These are phyloP conservation scores for Mortierella sp. DNA, from an alignment of 371 early-diverging fungal species.

Conservation along the genomic window DNA sequence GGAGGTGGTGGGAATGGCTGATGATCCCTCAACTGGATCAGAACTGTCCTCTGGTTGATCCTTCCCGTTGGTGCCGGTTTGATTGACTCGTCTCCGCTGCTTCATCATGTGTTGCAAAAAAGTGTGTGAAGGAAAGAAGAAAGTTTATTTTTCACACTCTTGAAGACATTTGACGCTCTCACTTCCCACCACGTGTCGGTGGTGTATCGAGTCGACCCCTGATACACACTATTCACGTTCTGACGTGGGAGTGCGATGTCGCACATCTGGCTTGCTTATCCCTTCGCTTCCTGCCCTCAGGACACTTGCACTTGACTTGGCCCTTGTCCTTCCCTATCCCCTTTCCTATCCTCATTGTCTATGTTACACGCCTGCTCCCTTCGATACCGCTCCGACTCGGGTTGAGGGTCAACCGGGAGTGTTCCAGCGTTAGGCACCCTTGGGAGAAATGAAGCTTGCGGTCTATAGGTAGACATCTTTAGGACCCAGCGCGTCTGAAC, in stretches of 20 bases:
- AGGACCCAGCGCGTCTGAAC: not conserved
- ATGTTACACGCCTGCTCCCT: slow-evolving; percentile 1
- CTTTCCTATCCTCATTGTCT: too few species aligned
- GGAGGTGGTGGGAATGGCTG: slow-evolving; percentile 1
- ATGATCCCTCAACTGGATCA: slow-evolving; percentile 3
- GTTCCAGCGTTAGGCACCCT: not conserved
- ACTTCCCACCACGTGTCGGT: too few species aligned
- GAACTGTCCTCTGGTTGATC: not conserved
- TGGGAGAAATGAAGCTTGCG: not conserved
- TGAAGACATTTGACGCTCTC: too few species aligned
- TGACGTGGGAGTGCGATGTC: too few species aligned
- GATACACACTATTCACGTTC: too few species aligned
- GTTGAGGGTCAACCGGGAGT: not conserved
- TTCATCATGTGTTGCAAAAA: slow-evolving; percentile 16
- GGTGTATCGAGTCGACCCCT: too few species aligned
- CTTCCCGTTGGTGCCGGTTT: slow-evolving; percentile 13
- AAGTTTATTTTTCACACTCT: too few species aligned
- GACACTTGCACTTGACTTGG: too few species aligned
- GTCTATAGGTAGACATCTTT: not conserved
- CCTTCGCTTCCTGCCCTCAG: too few species aligned
- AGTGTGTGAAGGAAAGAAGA: too few species aligned
- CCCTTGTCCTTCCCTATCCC: too few species aligned
- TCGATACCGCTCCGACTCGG: not conserved
- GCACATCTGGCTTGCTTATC: too few species aligned
- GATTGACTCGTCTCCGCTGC: slow-evolving; percentile 24